Percentiles rank a stretch among this genome's conserved stretches.
Conservation (phyloP, 495 filamentous ascomycete genomes). For the Terfezia boudieri region DNA sequence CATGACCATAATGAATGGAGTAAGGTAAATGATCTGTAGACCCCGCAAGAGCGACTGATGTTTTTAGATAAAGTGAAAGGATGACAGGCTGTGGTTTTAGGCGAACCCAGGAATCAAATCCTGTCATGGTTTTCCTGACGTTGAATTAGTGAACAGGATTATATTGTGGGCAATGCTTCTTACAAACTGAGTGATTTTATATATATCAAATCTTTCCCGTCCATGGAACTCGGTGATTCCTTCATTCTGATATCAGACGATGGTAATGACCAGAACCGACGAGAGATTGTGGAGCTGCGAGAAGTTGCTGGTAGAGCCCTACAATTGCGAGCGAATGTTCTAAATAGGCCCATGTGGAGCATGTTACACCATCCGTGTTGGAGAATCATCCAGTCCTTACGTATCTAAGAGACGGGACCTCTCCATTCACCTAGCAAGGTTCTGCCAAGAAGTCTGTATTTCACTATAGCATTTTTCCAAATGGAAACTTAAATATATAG, state of each 20-base stretch:
- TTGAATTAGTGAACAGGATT: neutral
- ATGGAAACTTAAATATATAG: too few species aligned
- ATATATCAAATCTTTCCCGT: conserved; percentile 18
- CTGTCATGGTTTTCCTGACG: conserved; percentile 15
- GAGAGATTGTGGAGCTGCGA: too few species aligned
- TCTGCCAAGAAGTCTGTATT: too few species aligned
- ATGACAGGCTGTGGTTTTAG: conserved; percentile 14
- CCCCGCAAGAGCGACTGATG: conserved; percentile 16
- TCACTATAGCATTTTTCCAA: too few species aligned
- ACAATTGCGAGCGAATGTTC: too few species aligned
- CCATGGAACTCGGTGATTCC: conserved; percentile 14
- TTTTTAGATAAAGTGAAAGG: conserved; percentile 15
- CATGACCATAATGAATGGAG: conserved; percentile 17
- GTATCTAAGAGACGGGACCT: too few species aligned
- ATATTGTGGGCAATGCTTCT: neutral
- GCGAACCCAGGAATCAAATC: conserved; percentile 15
- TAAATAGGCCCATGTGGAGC: too few species aligned
- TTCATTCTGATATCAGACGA: conserved; percentile 4
- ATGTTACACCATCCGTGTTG: too few species aligned
- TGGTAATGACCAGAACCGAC: too few species aligned
- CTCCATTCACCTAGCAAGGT: too few species aligned
- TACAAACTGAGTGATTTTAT: conserved; percentile 17
- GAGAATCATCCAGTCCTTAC: too few species aligned
- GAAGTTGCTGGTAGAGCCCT: too few species aligned
- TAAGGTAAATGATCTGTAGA: conserved; percentile 19